Base-by-base conservation (phyloP, 352 stramenopile species). In the Pythium dissotocum region DNA sequence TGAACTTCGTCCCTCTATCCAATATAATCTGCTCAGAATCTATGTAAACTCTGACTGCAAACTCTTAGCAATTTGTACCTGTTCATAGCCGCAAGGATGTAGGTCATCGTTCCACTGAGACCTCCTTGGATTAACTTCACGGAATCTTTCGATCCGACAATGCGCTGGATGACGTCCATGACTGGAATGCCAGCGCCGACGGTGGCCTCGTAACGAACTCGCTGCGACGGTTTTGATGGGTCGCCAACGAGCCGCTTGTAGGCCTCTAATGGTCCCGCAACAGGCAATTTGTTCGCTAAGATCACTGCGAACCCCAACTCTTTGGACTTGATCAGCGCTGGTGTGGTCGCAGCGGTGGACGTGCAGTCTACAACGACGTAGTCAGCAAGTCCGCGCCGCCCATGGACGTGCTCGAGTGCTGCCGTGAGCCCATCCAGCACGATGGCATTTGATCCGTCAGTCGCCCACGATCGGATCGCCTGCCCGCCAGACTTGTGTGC, bases 41-140 rank as follows among this genome's bases (percentile, higher is more conserved):
- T 16, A 5, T 38, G 18, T 4, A 9, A 6, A 21, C 0, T 57
- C 24, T 13, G 6, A 6, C 10, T 6, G 9, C 10, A n/a, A 18
- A 28, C 18, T 24, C 2, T 35, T n/a, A n/a, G 21, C 26, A 30
- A 6, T 2, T 12, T 54, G 32, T 40, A 77, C 73, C 58, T 70
- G 49, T 70, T 72, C 64, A 80, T 78, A 7, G 60, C 71, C 12
- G 67, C 63, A 2, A 93, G 64, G 12, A 89, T 79, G 68, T 78
- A 91, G 28, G 75, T 77, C 63, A 93, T 75, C 9, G 83, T 91
- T n/a, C 85, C 85, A 26, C 74, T 87, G 36, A 93, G 70, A 36
- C 82, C 75, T 35, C 85, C 83, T 61, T 85, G 74, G 13, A 91
- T 76, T 6, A 55, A 70, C 7, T 66, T 59, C 57, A 93, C 76